Evolutionary conservation across 495 filamentous ascomycete genomes (phyloP).

Genomic region (Tuber umbilicatum): DNA sequence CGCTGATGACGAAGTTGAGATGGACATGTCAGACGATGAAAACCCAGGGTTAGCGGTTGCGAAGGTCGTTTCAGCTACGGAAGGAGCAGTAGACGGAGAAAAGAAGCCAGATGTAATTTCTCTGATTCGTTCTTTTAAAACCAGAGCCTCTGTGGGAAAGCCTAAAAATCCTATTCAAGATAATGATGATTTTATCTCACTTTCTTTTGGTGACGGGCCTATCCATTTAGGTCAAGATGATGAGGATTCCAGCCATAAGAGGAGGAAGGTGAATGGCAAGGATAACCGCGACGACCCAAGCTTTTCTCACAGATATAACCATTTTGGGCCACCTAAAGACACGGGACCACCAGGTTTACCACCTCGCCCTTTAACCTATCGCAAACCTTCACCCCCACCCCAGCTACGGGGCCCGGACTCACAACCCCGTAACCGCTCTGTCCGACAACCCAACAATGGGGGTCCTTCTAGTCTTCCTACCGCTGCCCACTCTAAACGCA

Average conservation of each 20-base stretch:
- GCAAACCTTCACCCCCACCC: not conserved
- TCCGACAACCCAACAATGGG: not conserved
- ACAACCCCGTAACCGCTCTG: not conserved
- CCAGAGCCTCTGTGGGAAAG: constrained; percentile 43
- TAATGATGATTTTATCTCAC: constrained; percentile 46
- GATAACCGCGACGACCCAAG: constrained; percentile 5
- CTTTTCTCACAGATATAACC: not conserved
- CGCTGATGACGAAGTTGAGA: constrained; percentile 2
- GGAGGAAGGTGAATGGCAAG: constrained; percentile 26
- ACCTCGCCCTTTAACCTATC: constrained; percentile 4
- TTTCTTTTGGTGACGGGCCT: constrained; percentile 45
- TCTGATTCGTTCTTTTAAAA: constrained; percentile 44
- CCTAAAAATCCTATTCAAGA: constrained; percentile 44
- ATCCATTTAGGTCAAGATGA: not conserved
- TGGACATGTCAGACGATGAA: constrained; percentile 33
- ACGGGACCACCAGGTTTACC: constrained; percentile 1
- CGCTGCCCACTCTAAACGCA: not conserved
- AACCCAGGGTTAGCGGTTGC: constrained; percentile 7
- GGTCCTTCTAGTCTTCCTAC: not conserved
- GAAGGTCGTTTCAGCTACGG: constrained; percentile 3
- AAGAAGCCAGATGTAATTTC: constrained; percentile 40
- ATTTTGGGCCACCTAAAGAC: not conserved
- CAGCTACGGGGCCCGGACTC: not conserved
- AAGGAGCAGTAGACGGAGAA: constrained; percentile 10
- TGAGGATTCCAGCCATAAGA: constrained; percentile 16